Base-by-base conservation (phyloP, 805 yeast species). In the Teunomyces kruisii region DNA sequence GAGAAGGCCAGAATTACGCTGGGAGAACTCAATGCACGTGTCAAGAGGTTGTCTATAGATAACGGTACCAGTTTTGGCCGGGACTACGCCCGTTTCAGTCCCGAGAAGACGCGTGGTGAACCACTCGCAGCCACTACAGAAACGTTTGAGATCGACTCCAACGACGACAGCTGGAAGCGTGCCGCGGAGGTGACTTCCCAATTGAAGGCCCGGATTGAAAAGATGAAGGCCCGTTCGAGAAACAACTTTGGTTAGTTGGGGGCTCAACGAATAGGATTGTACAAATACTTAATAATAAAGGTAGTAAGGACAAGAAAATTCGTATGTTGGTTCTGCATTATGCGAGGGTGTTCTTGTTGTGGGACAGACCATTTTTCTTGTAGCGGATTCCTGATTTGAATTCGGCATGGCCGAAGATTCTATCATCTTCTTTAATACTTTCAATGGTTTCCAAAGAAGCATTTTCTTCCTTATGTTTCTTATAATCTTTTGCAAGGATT, bases 111-210 rank as follows among this genome's bases (percentile, higher is more conserved):
- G 14, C 32, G 49, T 8, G 60, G 49, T 8, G 60, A 58, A 47
- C 52, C 13, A 49, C 42, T 35, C 10, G 9, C 33, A 41, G 52
- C 27, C 39, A 40, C 58, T 50, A 35, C 50, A 48, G 50, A 58
- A 2, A 42, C 62, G 3, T 59, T 59, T 40, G 75, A 66, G 36
- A 54, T 65, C 27, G 79, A 72, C 46, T 64, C 67, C 33, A 73
- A 74, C 38, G 86, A 79, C 47, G 90, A 84, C 47, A 83, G 86
- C 53, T 90, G 97, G 97, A 80, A 78, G 53, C 78, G 92, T 40
- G 96, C 97, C 0, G 91, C 94, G 0, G 96, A 87, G 54, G 95
- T 89, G 9, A 90, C 97, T 0, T 79, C 82, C 3, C 92, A 86
- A 62, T 76, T 90, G 57, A 87, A 85, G 61, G 95, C 90, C 0